These are phyloP conservation scores for Daldinia vernicosa DNA, from an alignment of 495 filamentous ascomycete genomes.

Conservation along the genomic window DNA sequence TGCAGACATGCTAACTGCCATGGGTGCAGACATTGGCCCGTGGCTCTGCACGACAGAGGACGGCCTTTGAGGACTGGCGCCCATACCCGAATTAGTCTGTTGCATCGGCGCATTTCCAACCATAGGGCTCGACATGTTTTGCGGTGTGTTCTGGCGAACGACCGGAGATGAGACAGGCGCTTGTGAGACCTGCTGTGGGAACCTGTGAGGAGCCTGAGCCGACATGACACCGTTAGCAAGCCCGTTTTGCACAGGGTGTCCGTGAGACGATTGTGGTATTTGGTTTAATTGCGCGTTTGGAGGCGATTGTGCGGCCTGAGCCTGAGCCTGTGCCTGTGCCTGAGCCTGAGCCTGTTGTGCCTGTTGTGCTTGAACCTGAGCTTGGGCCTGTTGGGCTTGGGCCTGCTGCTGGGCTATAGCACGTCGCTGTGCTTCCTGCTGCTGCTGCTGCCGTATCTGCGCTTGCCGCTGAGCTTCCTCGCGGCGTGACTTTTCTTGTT, in stretches of 20 bases:
- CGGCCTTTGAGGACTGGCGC: slow-evolving; percentile 78
- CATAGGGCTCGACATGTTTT: slow-evolving; percentile 78
- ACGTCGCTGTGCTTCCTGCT: slow-evolving; percentile 49
- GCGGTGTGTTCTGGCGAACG: slow-evolving; percentile 80
- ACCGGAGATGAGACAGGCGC: slow-evolving; percentile 80
- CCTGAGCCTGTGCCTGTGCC: slow-evolving; percentile 53
- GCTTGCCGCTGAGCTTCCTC: slow-evolving; percentile 48
- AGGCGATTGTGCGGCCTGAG: slow-evolving; percentile 52
- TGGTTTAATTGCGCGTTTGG: slow-evolving; percentile 40
- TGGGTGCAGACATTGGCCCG: slow-evolving; percentile 67
- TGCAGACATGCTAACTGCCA: slow-evolving; percentile 76
- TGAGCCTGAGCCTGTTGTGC: slow-evolving; percentile 62
- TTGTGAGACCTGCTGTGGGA: slow-evolving; percentile 69
- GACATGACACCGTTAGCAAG: slow-evolving; percentile 57
- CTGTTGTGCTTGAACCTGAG: slow-evolving; percentile 58
- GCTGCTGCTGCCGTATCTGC: slow-evolving; percentile 46
- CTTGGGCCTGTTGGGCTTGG: slow-evolving; percentile 57
- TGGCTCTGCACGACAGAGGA: slow-evolving; percentile 79
- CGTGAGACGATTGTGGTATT: slow-evolving; percentile 46
- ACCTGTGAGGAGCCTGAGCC: slow-evolving; percentile 65
- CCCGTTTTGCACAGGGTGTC: slow-evolving; percentile 56
- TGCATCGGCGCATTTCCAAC: slow-evolving; percentile 79
- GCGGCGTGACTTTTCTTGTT: slow-evolving; percentile 50
- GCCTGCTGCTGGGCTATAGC: slow-evolving; percentile 36
- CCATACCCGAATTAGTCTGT: slow-evolving; percentile 79